Base-by-base conservation (phyloP, 352 stramenopile species). In the Phytophthora pini region DNA sequence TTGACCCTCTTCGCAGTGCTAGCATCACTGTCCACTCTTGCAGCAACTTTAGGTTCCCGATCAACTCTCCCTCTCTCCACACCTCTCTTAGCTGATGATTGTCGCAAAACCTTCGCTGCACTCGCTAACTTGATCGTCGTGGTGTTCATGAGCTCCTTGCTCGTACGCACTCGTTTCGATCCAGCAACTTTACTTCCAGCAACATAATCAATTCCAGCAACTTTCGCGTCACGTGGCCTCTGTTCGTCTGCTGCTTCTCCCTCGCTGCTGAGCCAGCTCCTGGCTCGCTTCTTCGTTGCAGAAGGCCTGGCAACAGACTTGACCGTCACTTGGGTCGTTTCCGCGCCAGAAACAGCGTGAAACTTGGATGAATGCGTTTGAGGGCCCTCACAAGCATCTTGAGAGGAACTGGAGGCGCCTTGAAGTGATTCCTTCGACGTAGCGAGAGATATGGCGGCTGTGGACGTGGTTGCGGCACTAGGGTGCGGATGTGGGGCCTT, bases 231-330 rank as follows among this genome's bases (percentile, higher is more conserved):
- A 12, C 24, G 13, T 12, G 17, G 39, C 11, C 5, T 27, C 20
- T 60, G 12, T 6, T 40, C 29, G 5, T n/a, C 13, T 26, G n/a
- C 15, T 53, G 47, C 24, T 39, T 43, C 12, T 58, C 56, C 27
- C 26, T 12, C 43, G 10, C 44, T 56, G 24, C 9, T 46, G 26
- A 54, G 15, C 40, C 48, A 59, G 50, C 24, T 46, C 17, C 32
- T 55, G 11, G 50, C 41, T 27, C 49, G 9, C 40, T 66, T 66
- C 50, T 13, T 51, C 29, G 41, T 20, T 31, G 3, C 45, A 51
- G 17, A 31, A 34, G 60, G 51, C 15, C 27, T 46, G 27, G 12
- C 20, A 39, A 68, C 36, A n/a, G 34, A 70, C 52, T 77, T 74
- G 2, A 65, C 39, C 10, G 46, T 11, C 46, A 58, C 56, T 38